Base-by-base conservation (phyloP, 768 basidiomycete genomes). In the Tricholoma hemisulphureum region DNA sequence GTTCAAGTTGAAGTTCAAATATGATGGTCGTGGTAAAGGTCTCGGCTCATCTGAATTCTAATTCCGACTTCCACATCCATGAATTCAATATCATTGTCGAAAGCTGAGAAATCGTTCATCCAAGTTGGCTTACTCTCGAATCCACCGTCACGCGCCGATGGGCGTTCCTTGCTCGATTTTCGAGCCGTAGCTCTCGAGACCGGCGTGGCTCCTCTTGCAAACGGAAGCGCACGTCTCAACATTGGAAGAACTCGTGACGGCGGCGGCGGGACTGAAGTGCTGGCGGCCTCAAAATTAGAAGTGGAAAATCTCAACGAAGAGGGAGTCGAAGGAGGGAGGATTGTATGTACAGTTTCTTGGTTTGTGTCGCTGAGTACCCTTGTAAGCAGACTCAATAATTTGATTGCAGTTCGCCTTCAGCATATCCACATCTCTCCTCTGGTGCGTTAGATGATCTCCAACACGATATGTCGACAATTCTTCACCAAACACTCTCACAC, bases 261-360 rank as follows among this genome's bases (percentile, higher is more conserved):
- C 9, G 83, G 81, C 1, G 85, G 83, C 2, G 86, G 88, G 0
- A 94, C 93, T 0, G 91, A 93, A 62, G 77, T 93, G 3, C 71
- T 93, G 23, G 91, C 88, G 1, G 91, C 90, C 0, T 78, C 83
- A 2, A 91, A 91, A 64, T 79, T 94, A 0, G 93, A 95, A 64
- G 89, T 95, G 0, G 88, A 89, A 65, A 76, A 77, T 46, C 69
- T 86, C 8, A 76, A 75, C 20, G 71, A 68, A 8, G 71, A 69
- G 1, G 80, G 80, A 0, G 75, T 78, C 9, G 82, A 84, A 21
- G 84, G 83, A 0, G 90, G 88, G 13, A 74, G 83, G 50, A 69
- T 95, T 13, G 74, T 78, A 0, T 90, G 89, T 68, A 78, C 79
- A 8, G 91, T 93, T 21, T 82, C 84, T 59, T 94, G 92, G 92